These are phyloP conservation scores for Magnusiomyces suaveolens DNA, from an alignment of 1,139 yeast genomes.

Conservation along the genomic window DNA sequence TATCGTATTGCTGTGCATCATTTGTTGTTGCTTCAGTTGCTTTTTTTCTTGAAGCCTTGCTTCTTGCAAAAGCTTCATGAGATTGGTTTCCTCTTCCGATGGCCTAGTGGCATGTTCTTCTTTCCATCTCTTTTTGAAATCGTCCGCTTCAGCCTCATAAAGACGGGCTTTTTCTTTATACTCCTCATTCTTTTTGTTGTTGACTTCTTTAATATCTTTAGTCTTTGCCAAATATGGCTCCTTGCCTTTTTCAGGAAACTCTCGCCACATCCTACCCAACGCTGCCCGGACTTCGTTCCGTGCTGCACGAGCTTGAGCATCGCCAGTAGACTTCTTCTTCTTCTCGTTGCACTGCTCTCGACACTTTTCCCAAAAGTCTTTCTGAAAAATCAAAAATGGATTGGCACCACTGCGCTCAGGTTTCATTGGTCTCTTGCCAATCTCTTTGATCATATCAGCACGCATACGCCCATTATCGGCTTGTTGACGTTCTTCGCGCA, in stretches of 20 bases:
- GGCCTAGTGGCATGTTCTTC: constrained; percentile 32
- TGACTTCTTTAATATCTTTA: constrained; percentile 30
- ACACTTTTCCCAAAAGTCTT: constrained; percentile 37
- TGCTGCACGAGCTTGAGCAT: constrained; percentile 31
- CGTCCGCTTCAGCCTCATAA: constrained; percentile 35
- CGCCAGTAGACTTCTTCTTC: constrained; percentile 27
- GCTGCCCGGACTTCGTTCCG: constrained; percentile 38
- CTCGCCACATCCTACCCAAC: constrained; percentile 37
- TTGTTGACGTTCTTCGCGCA: constrained; percentile 22
- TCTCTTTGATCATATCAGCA: constrained; percentile 28
- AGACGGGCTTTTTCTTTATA: constrained; percentile 28
- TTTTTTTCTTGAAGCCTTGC: constrained; percentile 8
- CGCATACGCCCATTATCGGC: constrained; percentile 31
- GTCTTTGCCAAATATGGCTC: constrained; percentile 33
- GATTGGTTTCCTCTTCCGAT: constrained; percentile 27
- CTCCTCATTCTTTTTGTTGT: constrained; percentile 30
- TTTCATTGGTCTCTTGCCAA: constrained; percentile 34
- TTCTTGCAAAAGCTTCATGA: constrained; percentile 18
- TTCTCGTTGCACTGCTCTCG: constrained; percentile 31
- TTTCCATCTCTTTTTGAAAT: constrained; percentile 33
- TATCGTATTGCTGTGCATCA: neutral
- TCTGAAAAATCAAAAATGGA: constrained; percentile 37
- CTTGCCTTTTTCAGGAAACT: constrained; percentile 32
- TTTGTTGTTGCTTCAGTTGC: constrained; percentile 6
- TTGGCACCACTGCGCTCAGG: constrained; percentile 34